Evolutionary conservation across 257 asterid species (phyloP), one percentile per base, ranked within the genome.

Genomic region (Primulina eburnea): DNA sequence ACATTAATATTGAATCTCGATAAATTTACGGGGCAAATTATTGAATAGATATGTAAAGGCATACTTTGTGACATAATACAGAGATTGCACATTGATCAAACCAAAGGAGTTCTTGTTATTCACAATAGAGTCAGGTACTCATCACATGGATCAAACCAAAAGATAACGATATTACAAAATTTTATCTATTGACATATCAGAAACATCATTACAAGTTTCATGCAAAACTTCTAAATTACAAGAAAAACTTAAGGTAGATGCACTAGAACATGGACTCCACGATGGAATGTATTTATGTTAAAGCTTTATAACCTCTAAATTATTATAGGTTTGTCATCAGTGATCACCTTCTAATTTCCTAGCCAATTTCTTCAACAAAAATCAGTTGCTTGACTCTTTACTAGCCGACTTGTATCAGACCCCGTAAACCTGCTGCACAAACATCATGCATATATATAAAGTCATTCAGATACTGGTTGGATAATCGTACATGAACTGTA

Each of bases 341-440:
- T 7, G 73, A 58, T n/a, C 59, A 5, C 61, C 37, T 64, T 56
- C 29, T 73, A 68, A 17, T 58, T 58, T 73, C 62, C 24, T 5
- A 8, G 9, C 68, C 63, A 38, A 52, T 61, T 29, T 73, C 73
- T 77, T 76, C 74, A 43, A 35, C 72, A 16, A 62, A 14, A 55
- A 62, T 62, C 60, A 53, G 18, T 62, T 62, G 55, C 40, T 69
- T 77, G 43, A 75, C 64, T 34, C 47, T 5, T 73, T 77, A 77
- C 55, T 38, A 71, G 78, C 9, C 69, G n/a, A 33, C 67, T 80
- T 24, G 71, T 58, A 75, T 34, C 62, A 2, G 76, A 71, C 60
- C 60, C 68, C 80, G 24, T 75, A 81, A 28, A 81, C 76, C 83
- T 75, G 86, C 73, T 29, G 55, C 75, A 64, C 73, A 61, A 52